Evolutionary conservation across 2,329 filamentous ascomycete genomes (phyloP).

Genomic region (Cercospora sojina): DNA sequence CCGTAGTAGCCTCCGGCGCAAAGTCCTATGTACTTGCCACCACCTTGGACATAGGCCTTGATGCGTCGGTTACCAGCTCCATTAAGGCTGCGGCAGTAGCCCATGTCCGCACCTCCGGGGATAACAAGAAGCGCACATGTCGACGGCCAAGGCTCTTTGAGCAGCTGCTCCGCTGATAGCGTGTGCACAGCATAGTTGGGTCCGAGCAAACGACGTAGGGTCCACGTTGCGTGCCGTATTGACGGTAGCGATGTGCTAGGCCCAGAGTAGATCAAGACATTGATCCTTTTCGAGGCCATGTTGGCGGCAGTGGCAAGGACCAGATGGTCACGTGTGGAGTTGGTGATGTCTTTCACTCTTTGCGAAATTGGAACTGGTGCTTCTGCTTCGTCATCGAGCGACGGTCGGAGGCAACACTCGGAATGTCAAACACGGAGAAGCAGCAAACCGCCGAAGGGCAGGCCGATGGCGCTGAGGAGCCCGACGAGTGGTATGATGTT

Average conservation of each 20-base stretch:
- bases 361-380: constrained; percentile 3
- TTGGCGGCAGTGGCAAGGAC: constrained; percentile 8
- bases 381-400: constrained; percentile 3
- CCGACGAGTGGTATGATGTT: constrained; percentile 80
- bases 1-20: constrained; percentile 96
- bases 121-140: constrained; percentile 88
- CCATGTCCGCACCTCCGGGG: constrained; percentile 89
- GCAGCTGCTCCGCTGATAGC: constrained; percentile 71
- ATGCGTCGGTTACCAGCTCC: constrained; percentile 85
- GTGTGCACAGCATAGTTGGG: constrained; percentile 92
- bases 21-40: constrained; percentile 84
- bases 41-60: constrained; percentile 77
- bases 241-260: constrained; percentile 84
- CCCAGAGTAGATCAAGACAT: constrained; percentile 90
- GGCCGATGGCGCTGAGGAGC: constrained; percentile 72
- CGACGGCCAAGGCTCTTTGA: constrained; percentile 87
- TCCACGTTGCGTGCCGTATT: constrained; percentile 83
- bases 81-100: constrained; percentile 84
- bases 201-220: constrained; percentile 79
- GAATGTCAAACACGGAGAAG: constrained; percentile 36
- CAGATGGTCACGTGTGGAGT: constrained; percentile 20
- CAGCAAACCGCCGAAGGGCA: constrained; percentile 25
- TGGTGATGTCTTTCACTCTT: constrained; percentile 10
- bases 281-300: constrained; percentile 63
- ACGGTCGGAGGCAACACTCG: not conserved